Base-by-base conservation (phyloP, 2,329 filamentous ascomycete genomes). In the Trichoderma atrobrunneum region DNA sequence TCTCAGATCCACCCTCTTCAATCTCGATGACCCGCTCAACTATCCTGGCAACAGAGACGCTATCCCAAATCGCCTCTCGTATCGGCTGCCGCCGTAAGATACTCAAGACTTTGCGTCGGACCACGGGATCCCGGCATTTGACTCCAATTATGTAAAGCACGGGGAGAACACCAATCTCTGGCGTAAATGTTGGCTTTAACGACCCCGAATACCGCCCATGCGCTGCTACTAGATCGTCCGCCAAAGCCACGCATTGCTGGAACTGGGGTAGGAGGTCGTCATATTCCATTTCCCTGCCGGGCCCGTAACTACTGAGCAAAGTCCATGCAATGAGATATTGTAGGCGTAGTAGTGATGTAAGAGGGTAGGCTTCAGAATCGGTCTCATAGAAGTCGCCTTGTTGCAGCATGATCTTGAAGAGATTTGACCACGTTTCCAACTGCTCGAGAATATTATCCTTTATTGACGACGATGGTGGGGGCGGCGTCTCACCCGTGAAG, bases 191-290 rank as follows among this genome's bases (percentile, higher is more conserved):
- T 18, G 64, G 51, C 34, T 67, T 59, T 21, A 43, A 21, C 0
- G 64, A 67, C 18, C 64, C 64, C 11, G 64, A 67, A 24, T 67
- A 67, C 26, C 51, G 51, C 51, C 32, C 34, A 67, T 67, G 64
- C 18, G 18, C 64, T 30, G 64, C 51, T 6, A 26, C 24, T 6
- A 67, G 18, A 12, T 59, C 51, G 3, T 34, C 24, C 10, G 64
- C 64, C 10, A 67, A 67, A 0, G 30, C 51, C 16, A 67, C 51
- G 24, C 51, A 59, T 43, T 67, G 51, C 24, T 59, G 64, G 32
- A 67, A 67, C 32, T 67, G 64, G 18, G 51, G 16, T 10, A 59
- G 24, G 24, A 59, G 59, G 16, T 43, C 59, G 64, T 67, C 64
- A 14, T 43, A 67, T 30, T 67, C 51, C 51, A 67, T 21, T 59